phyloP scores from a whole-genome alignment of 1,139 yeast genomes.

The Candida buenavistaensis region DNA sequence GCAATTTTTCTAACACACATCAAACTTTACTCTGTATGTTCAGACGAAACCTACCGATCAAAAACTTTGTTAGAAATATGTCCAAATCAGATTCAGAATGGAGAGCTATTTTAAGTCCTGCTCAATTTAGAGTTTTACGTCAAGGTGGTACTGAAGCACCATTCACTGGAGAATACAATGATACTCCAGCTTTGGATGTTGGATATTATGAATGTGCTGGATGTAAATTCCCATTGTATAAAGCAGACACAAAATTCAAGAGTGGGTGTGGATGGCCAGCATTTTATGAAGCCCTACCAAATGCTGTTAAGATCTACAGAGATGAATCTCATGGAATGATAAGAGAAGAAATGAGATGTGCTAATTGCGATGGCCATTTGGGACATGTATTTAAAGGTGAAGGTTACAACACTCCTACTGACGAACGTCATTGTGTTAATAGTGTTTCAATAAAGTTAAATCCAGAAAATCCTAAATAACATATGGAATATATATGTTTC shows the following conservation, averaged over 20 bases:
- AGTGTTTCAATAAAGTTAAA: conserved; percentile 74
- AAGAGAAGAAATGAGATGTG: conserved; percentile 86
- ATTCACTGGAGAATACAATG: conserved; percentile 66
- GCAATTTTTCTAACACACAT: background rate
- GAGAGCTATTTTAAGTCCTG: conserved; percentile 75
- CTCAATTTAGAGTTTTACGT: conserved; percentile 77
- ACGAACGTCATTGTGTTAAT: conserved; percentile 93
- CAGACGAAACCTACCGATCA: conserved; percentile 1
- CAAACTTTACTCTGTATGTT: background rate
- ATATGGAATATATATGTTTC: conserved; percentile 65
- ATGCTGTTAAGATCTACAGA: conserved; percentile 59
- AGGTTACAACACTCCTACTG: conserved; percentile 86
- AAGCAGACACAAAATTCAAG: conserved; percentile 77
- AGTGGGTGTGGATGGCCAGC: conserved; percentile 99
- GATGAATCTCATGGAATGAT: conserved; percentile 74
- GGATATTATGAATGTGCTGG: conserved; percentile 87
- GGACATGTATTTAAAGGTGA: conserved; percentile 97
- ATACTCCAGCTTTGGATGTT: conserved; percentile 38
- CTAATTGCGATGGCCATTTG: conserved; percentile 88
- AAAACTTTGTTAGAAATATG: conserved; percentile 10
- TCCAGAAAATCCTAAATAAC: conserved; percentile 16
- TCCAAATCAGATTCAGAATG: conserved; percentile 66
- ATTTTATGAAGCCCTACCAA: conserved; percentile 85
- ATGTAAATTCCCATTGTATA: conserved; percentile 77
- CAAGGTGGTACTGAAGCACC: conserved; percentile 86